phyloP scores from a whole-genome alignment of 2,329 filamentous ascomycete species.

The Colletotrichum spinosum region DNA sequence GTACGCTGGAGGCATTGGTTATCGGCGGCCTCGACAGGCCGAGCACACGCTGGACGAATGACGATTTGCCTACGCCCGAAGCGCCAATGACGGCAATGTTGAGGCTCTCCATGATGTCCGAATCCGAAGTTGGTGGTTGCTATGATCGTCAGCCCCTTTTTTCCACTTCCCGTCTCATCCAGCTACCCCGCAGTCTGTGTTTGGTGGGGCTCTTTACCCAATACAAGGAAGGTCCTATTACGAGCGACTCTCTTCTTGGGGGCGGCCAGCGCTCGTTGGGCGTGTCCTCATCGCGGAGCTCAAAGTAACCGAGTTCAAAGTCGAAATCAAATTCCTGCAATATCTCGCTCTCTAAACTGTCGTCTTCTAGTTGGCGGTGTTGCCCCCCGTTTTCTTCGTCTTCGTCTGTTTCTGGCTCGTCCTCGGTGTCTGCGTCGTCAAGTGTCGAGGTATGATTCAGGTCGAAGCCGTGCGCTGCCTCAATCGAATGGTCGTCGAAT shows the following conservation, averaged over 20 bases:
- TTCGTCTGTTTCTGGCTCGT: slow-evolving; percentile 33
- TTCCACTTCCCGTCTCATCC: slow-evolving; percentile 36
- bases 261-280: slow-evolving; percentile 54
- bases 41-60: slow-evolving; percentile 73
- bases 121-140: slow-evolving; percentile 40
- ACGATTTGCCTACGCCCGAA: slow-evolving; percentile 75
- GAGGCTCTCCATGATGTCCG: slow-evolving; percentile 66
- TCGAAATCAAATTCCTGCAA: slow-evolving; percentile 19
- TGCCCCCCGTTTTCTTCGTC: slow-evolving; percentile 27
- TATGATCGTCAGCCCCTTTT: slow-evolving; percentile 39
- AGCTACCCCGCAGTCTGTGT: slow-evolving; percentile 34
- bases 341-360: slow-evolving; percentile 41
- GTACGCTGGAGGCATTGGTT: slow-evolving; percentile 66
- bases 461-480: slow-evolving; percentile 43
- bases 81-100: slow-evolving; percentile 76
- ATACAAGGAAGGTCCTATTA: slow-evolving; percentile 49
- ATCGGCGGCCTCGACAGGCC: slow-evolving; percentile 65
- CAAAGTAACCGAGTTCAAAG: slow-evolving; percentile 29
- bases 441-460: slow-evolving; percentile 41
- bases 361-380: slow-evolving; percentile 20
- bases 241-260: slow-evolving; percentile 63
- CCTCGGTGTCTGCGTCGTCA: slow-evolving; percentile 40
- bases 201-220: slow-evolving; percentile 49
- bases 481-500: slow-evolving; percentile 52
- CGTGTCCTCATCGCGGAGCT: slow-evolving; percentile 52